Evolutionary conservation across 2,329 filamentous ascomycete genomes (phyloP).

Genomic region (Aureobasidium sp.): DNA sequence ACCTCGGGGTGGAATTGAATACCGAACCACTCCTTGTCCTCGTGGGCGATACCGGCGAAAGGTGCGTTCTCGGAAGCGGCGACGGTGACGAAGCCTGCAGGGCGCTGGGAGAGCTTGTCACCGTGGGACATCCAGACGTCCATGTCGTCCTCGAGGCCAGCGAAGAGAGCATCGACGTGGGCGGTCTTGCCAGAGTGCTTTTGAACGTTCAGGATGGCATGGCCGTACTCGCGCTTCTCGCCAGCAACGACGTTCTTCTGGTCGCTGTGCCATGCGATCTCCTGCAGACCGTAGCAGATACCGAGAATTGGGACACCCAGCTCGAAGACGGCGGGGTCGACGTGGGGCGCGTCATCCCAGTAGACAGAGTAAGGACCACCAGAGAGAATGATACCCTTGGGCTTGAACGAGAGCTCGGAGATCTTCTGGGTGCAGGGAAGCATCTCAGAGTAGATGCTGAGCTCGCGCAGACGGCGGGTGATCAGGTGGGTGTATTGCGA

Average conservation of each 20-base stretch:
- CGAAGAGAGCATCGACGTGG: conserved; percentile 72
- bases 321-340: conserved; percentile 74
- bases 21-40: conserved; percentile 63
- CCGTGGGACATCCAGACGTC: conserved; percentile 82
- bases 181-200: conserved; percentile 45
- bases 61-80: conserved; percentile 68
- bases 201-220: conserved; percentile 57
- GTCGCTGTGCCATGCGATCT: conserved; percentile 63
- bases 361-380: conserved; percentile 75
- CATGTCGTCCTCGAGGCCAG: conserved; percentile 61
- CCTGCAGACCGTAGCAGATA: conserved; percentile 60
- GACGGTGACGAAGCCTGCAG: conserved; percentile 63
- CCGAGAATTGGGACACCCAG: conserved; percentile 54
- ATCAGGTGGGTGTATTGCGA: conserved; percentile 69
- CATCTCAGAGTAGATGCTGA: conserved; percentile 82
- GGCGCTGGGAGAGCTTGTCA: conserved; percentile 72
- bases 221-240: conserved; percentile 62
- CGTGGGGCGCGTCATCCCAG: conserved; percentile 65
- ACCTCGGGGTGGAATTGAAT: conserved; percentile 91
- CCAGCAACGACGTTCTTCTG: conserved; percentile 60
- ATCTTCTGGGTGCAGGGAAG: conserved; percentile 80
- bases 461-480: conserved; percentile 62
- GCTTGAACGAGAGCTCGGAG: conserved; percentile 66
- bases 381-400: conserved; percentile 73
- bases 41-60: conserved; percentile 71